These are phyloP conservation scores for Hypoxylon subgilvum DNA, from an alignment of 495 filamentous ascomycete genomes.

Conservation along the genomic window DNA sequence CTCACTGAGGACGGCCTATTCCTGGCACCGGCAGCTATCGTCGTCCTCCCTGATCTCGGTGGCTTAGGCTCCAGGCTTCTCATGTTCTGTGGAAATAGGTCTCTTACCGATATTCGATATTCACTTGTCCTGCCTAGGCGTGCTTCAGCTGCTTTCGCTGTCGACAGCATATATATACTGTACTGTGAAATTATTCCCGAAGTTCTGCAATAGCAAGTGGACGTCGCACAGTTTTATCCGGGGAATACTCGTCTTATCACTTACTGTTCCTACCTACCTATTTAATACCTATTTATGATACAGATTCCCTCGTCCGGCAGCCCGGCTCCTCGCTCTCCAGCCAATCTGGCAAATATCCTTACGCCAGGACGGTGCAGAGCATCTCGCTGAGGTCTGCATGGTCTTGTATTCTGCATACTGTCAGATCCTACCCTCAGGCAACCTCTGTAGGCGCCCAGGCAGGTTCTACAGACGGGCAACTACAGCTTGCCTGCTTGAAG, in stretches of 20 bases:
- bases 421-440: slow-evolving; percentile 23
- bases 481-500: slow-evolving; percentile 21
- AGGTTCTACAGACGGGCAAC: slow-evolving; percentile 24
- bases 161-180: slow-evolving; percentile 6
- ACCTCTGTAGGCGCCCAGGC: slow-evolving; percentile 18
- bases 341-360: slow-evolving; percentile 5
- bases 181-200: slow-evolving; percentile 13
- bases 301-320: slow-evolving; percentile 8
- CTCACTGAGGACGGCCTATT: slow-evolving; percentile 1
- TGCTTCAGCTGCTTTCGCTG: slow-evolving; percentile 10
- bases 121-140: slow-evolving; percentile 13
- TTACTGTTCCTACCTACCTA: too few relatives aligned
- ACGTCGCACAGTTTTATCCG: slow-evolving; percentile 26
- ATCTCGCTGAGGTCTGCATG: slow-evolving; percentile 7
- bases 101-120: too few relatives aligned
- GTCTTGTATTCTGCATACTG: slow-evolving; percentile 15
- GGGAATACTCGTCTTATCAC: slow-evolving; percentile 17
- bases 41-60: slow-evolving; percentile 5
- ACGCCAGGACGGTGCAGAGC: slow-evolving; percentile 4
- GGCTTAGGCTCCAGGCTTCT: background rate
- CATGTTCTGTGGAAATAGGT: too few relatives aligned
- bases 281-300: too few relatives aligned
- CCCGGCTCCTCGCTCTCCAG: slow-evolving; percentile 7
- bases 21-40: slow-evolving; percentile 7
- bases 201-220: slow-evolving; percentile 1